A percentile compares a stretch with the other conserved stretches of the same genome.
These are phyloP conservation scores for Zygosaccharomyces rouxii DNA, from an alignment of 805 yeast species.

Conservation along the genomic window DNA sequence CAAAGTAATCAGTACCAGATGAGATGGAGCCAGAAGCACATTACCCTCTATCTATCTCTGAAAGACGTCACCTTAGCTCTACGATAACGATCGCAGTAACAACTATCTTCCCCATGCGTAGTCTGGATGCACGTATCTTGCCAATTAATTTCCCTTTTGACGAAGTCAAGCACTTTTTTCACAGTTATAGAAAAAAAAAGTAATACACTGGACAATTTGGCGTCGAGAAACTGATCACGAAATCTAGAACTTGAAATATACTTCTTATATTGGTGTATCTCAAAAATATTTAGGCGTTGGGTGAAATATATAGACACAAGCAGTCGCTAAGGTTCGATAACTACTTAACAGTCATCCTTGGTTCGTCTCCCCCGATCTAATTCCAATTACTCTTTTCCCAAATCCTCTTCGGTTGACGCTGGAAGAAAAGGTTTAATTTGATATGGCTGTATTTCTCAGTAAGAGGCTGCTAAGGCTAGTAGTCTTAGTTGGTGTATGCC, in stretches of 20 bases:
- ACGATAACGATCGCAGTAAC: too few relatives aligned
- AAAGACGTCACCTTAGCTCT: too few relatives aligned
- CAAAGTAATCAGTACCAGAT: background rate
- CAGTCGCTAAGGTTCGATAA: background rate
- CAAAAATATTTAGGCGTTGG: background rate
- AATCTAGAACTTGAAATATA: slow-evolving; percentile 2
- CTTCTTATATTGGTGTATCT: background rate
- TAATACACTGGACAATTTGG: background rate
- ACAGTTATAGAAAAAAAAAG: background rate
- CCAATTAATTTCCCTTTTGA: background rate
- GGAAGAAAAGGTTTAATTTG: background rate
- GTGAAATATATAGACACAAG: background rate
- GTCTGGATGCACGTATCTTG: background rate
- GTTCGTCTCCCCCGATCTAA: too few relatives aligned
- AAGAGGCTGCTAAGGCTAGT: slow-evolving; percentile 22
- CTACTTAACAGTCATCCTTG: too few relatives aligned
- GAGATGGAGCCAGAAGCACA: background rate
- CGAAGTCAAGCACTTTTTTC: background rate
- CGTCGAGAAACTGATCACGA: slow-evolving; percentile 4
- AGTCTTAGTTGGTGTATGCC: slow-evolving; percentile 13
- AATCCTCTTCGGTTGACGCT: background rate
- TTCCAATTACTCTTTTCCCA: too few relatives aligned
- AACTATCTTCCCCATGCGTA: too few relatives aligned
- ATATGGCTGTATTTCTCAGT: slow-evolving; percentile 24
- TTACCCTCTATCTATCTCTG: too few relatives aligned